phyloP scores from a whole-genome alignment of 768 basidiomycete genomes.

The Hydnomerulius pinastri region DNA sequence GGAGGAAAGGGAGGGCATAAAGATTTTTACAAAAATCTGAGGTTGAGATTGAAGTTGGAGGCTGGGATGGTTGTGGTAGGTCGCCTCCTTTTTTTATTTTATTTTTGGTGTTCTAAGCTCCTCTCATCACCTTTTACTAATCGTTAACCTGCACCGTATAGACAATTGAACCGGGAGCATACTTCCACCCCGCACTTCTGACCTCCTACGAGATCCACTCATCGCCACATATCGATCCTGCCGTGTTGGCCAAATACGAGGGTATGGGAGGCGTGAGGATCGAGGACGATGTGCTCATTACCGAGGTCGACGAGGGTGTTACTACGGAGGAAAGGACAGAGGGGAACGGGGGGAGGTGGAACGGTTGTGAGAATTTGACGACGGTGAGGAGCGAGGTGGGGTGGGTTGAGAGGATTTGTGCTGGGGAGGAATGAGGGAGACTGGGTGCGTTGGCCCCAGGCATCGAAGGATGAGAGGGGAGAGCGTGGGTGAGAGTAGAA shows the following conservation, averaged over 20 bases:
- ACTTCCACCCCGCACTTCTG: conserved; percentile 83
- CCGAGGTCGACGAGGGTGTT: no score
- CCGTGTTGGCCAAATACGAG: conserved; percentile 51
- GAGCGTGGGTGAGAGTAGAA: no score
- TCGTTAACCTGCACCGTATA: conserved; percentile 29
- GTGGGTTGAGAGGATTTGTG: conserved; percentile 83
- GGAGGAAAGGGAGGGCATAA: conserved; percentile 57
- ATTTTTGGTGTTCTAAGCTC: not conserved
- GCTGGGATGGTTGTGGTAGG: conserved; percentile 85
- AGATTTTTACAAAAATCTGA: conserved; percentile 77
- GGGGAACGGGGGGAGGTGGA: no score
- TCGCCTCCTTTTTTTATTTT: conserved; percentile 17
- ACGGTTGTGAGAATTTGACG: conserved; percentile 83
- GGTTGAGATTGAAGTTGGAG: conserved; percentile 73
- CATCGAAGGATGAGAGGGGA: no score
- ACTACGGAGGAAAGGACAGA: no score
- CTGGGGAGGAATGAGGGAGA: conserved; percentile 63
- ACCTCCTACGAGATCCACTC: conserved; percentile 60
- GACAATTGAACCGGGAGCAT: conserved; percentile 91
- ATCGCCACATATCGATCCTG: conserved; percentile 45
- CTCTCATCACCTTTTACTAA: not conserved
- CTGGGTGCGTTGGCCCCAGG: no score
- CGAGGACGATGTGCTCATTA: conserved; percentile 89
- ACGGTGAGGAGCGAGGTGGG: conserved; percentile 79
- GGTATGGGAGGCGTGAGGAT: conserved; percentile 90